Evolutionary conservation across 306 rosid species (phyloP).

Genomic region (Sicyos baderoa): DNA sequence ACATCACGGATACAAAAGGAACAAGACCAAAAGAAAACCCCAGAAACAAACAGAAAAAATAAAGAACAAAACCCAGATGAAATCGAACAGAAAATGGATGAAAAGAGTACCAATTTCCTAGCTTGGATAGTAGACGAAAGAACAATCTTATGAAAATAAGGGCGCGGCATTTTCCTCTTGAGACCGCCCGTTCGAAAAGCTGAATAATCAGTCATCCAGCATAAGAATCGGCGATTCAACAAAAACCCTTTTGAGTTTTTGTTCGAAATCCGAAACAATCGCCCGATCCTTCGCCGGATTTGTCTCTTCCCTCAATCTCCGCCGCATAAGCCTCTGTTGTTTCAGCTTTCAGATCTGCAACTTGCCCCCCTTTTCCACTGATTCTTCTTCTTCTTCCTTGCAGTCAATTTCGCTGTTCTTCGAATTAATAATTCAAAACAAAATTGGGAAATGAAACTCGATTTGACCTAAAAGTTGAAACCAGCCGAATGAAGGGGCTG

Average conservation of each 20-base stretch:
- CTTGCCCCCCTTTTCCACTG: constrained; percentile 10
- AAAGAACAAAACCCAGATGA: constrained; percentile 12
- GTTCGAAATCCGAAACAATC: not conserved
- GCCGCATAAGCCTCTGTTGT: not conserved
- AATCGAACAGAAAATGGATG: not conserved
- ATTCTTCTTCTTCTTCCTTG: constrained; percentile 32
- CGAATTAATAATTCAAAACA: constrained; percentile 19
- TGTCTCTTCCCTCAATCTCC: constrained; percentile 17
- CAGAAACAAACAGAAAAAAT: not conserved
- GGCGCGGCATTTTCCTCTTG: constrained; percentile 48
- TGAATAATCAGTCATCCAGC: constrained; percentile 21
- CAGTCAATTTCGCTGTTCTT: constrained; percentile 46
- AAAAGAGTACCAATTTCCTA: constrained; percentile 59
- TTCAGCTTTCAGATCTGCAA: constrained; percentile 40
- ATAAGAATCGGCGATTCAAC: not conserved
- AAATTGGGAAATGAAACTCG: constrained; percentile 21
- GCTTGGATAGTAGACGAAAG: constrained; percentile 54
- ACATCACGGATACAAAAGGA: not conserved
- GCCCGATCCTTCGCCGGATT: constrained; percentile 10
- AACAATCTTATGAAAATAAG: constrained; percentile 79
- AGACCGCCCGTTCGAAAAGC: constrained; percentile 18
- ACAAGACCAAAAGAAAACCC: not conserved
- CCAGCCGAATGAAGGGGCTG: constrained; percentile 25
- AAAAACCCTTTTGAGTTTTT: not conserved
- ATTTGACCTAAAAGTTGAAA: constrained; percentile 46